A percentile compares a stretch with the other conserved stretches of the same genome.
Conservation (phyloP, 306 rosid species). For the Macrotyloma uniflorum region DNA sequence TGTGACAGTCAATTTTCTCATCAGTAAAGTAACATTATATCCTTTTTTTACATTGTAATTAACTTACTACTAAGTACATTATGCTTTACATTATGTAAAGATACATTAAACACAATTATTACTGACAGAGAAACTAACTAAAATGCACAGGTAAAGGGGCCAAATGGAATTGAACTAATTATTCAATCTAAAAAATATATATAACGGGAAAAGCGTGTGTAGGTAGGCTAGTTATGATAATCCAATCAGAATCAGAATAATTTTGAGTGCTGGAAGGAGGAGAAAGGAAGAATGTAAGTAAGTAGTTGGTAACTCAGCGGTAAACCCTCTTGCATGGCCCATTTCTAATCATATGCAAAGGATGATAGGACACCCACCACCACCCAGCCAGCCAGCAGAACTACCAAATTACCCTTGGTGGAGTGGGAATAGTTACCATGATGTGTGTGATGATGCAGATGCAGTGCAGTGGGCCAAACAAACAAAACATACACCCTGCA, state of each 20-base stretch:
- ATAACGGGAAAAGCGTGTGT: neutral
- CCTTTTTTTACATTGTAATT: neutral
- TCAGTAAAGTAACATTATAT: neutral
- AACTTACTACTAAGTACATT: too few species aligned
- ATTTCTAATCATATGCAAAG: conserved; percentile 44
- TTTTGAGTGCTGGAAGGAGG: conserved; percentile 6
- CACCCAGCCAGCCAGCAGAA: neutral
- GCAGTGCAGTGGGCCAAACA: conserved; percentile 37
- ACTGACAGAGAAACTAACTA: conserved; percentile 14
- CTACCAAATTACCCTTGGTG: conserved; percentile 37
- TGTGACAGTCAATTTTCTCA: neutral
- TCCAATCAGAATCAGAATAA: conserved; percentile 43
- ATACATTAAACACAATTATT: neutral
- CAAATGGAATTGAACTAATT: neutral
- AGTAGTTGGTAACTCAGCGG: neutral
- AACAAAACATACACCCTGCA: conserved; percentile 24
- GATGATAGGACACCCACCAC: conserved; percentile 40
- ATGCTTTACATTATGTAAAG: neutral
- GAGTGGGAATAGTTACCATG: conserved; percentile 31
- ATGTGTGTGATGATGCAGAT: conserved; percentile 23
- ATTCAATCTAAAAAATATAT: neutral
- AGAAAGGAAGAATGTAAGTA: conserved; percentile 8
- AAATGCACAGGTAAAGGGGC: neutral
- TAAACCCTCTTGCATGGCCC: conserved; percentile 32
- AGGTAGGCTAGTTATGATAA: conserved; percentile 39